Evolutionary conservation across 2,329 filamentous ascomycete species (phyloP), one percentile per base, ranked within the genome.

Genomic region (Colletotrichum lentis): DNA sequence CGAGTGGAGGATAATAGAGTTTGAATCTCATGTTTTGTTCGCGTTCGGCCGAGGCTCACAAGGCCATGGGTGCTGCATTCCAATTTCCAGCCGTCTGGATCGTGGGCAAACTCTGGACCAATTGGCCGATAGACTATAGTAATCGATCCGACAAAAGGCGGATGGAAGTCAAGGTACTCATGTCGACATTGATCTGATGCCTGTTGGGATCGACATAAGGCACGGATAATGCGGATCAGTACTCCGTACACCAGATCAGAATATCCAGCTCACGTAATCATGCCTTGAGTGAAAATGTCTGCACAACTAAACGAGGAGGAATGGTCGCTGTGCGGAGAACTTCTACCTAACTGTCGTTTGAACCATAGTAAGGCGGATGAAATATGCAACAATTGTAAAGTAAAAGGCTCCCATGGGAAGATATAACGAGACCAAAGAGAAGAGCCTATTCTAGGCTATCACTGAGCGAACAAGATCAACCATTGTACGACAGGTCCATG

Each of bases 11-110:
- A 5, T 31, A 47, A 49, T 59, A 64, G 61, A 50, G 61, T 59
- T 67, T 59, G n/a, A 20, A 31, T 27, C 47, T 55, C 47, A 67
- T 64, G 64, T 67, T 67, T 67, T 54, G 39, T 44, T 46, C 10
- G 44, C 31, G 64, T 53, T 67, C 44, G 43, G 59, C 27, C 49
- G 11, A 27, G 14, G 43, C 24, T 55, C 31, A 11, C 11, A 62
- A 41, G 20, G 20, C 54, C 24, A 64, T 54, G 54, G 61, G 22
- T 35, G 39, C 47, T 47, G 47, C 53, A 39, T 47, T 50, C 61
- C 47, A 41, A 8, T 27, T 47, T 50, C 61, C 47, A 41, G 11
- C 22, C 53, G 22, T 43, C 54, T 67, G 54, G 64, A 31, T 54
- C 31, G 10, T 41, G 35, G 53, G n/a, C 12, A 20, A 22, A 55